Evolutionary conservation across 2,329 filamentous ascomycete species (phyloP).

Genomic region (Colletotrichum zoysiae): DNA sequence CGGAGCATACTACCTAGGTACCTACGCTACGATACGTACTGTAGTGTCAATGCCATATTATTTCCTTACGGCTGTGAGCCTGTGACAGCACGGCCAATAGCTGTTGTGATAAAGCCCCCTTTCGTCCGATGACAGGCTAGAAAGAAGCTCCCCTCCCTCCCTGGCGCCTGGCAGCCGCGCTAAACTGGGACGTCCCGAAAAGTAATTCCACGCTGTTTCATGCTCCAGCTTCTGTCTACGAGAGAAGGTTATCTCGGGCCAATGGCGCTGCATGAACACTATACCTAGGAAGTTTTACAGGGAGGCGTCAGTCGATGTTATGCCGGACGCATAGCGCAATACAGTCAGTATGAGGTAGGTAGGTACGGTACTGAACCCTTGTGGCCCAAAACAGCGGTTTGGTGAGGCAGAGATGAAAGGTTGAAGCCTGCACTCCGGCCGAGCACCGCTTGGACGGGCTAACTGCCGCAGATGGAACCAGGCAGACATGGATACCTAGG

Average conservation of each 20-base stretch:
- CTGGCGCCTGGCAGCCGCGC: constrained; percentile 25
- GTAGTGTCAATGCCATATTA: neutral
- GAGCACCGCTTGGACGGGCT: constrained; percentile 6
- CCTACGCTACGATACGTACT: no score
- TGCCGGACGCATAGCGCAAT: constrained; percentile 3
- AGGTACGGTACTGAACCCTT: neutral
- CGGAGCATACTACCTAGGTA: neutral
- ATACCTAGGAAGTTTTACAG: constrained; percentile 18
- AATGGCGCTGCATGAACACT: constrained; percentile 12
- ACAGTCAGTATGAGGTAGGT: constrained; percentile 5
- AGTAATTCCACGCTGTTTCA: constrained; percentile 35
- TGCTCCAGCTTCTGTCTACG: constrained; percentile 28
- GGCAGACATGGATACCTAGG: neutral
- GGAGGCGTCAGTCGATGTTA: neutral
- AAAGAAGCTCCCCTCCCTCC: no score
- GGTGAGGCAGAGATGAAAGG: constrained; percentile 24
- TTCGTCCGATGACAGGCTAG: constrained; percentile 34
- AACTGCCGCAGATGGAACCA: neutral
- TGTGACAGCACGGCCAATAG: constrained; percentile 23
- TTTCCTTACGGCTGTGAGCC: neutral
- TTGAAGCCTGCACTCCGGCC: constrained; percentile 9
- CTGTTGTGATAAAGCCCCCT: constrained; percentile 9
- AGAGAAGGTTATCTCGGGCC: constrained; percentile 3
- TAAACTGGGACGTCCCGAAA: constrained; percentile 31
- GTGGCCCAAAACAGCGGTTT: constrained; percentile 13